Evolutionary conservation across 306 rosid species (phyloP), one percentile per base, ranked within the genome.

Genomic region (Lablab purpureus): DNA sequence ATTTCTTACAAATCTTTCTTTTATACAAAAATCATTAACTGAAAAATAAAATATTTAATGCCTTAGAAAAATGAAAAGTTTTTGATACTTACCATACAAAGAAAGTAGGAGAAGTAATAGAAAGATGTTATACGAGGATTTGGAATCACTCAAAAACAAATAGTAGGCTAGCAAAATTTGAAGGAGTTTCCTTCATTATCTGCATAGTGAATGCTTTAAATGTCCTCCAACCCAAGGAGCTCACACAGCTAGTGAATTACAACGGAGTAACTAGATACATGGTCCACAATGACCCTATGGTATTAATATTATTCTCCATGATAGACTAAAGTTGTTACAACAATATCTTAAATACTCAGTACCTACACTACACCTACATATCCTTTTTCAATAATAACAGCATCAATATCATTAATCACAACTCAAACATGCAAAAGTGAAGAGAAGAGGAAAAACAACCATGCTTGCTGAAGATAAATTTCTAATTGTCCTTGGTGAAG

Each of bases 271-370:
- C 63, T 71, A 64, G 63, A 58, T 50, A 21, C 76, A 46, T 73
- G 86, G 83, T 78, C 83, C 76, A 64, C 63, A 58, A 46, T 71
- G 83, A 65, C 82, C 80, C 71, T 77, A 58, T 43, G 7, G 10
- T 30, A 25, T 76, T 22, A 55, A 62, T 62, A 62, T 62, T 30
- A 62, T 62, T 62, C 41, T 30, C 6, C 6, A 12, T 60, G 41
- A 78, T 74, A 58, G 62, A 63, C 28, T 32, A 23, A 14, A 68
- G 81, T 80, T 75, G 82, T 68, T 75, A 64, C 74, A 75, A 49
- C 80, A 66, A 23, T 41, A 77, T 76, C 78, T 66, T 81, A 77
- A 77, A 67, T 77, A 50, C 22, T 30, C 28, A 63, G 72, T 9
- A 75, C 51, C 82, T 80, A 52, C 75, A 60, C 72, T 75, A 18